These are phyloP conservation scores for Aeschynomene evenia DNA, from an alignment of 306 rosid species.

Conservation along the genomic window DNA sequence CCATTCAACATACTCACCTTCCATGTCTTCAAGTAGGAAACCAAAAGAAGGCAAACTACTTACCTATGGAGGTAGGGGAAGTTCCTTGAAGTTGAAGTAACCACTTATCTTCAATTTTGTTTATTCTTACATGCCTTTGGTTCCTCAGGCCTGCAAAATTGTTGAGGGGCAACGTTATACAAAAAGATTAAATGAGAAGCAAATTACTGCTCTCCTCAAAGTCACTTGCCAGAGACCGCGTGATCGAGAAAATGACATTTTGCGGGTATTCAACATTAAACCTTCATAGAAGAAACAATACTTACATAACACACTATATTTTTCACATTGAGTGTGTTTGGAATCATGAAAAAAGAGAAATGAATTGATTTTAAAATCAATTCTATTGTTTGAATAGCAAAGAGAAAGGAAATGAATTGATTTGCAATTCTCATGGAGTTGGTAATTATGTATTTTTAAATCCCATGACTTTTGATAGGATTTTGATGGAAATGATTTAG, in stretches of 20 bases:
- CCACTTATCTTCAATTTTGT: neutral
- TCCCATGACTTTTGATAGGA: too few relatives aligned
- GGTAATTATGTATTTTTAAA: too few relatives aligned
- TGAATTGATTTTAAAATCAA: too few relatives aligned
- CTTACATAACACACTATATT: too few relatives aligned
- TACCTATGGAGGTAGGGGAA: conserved; percentile 84
- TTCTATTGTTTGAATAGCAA: too few relatives aligned
- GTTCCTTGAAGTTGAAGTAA: conserved; percentile 4
- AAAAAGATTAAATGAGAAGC: conserved; percentile 87
- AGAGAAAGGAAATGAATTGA: too few relatives aligned
- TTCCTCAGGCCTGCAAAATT: conserved; percentile 87
- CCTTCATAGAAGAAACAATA: neutral
- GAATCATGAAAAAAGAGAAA: too few relatives aligned
- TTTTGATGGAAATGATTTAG: too few relatives aligned
- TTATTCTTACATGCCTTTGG: conserved; percentile 16
- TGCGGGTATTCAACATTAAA: conserved; percentile 51
- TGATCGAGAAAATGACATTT: conserved; percentile 83
- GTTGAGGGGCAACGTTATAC: conserved; percentile 94
- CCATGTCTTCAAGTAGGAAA: conserved; percentile 99
- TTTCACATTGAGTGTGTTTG: too few relatives aligned
- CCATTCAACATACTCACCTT: conserved; percentile 80
- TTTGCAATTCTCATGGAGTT: too few relatives aligned
- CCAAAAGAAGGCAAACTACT: conserved; percentile 90
- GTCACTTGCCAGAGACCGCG: conserved; percentile 96
- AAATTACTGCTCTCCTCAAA: conserved; percentile 79